phyloP scores from a whole-genome alignment of 2,329 filamentous ascomycete species.

The Pseudomassariella vexata region DNA sequence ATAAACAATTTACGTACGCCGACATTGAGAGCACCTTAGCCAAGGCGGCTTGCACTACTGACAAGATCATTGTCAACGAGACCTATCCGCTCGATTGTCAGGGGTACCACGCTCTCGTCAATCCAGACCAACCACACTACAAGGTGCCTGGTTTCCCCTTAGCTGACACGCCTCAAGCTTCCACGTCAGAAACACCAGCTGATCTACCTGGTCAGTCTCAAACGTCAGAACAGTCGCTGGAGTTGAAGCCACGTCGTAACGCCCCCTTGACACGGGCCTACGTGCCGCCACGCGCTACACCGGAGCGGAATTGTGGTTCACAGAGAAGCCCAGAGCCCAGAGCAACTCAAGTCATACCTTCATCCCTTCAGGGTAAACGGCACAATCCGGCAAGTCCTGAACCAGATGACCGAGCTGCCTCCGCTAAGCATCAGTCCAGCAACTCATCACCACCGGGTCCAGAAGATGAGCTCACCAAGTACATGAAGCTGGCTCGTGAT shows the following conservation, averaged over 20 bases:
- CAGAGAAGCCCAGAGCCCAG: conserved; percentile 9
- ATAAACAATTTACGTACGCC: conserved; percentile 58
- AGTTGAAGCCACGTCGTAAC: conserved; percentile 40
- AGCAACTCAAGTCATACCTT: not conserved
- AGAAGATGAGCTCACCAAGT: conserved; percentile 55
- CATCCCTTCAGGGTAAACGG: too few relatives aligned
- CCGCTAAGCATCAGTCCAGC: too few relatives aligned
- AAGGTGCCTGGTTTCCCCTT: conserved; percentile 43
- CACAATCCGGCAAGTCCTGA: too few relatives aligned
- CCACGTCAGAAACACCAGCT: too few relatives aligned
- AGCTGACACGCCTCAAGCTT: conserved; percentile 11
- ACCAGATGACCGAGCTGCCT: too few relatives aligned
- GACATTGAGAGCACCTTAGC: conserved; percentile 57
- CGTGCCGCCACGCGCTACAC: conserved; percentile 31
- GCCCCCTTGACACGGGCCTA: conserved; percentile 32
- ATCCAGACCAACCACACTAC: conserved; percentile 55
- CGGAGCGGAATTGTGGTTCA: conserved; percentile 27
- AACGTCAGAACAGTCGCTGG: conserved; percentile 30
- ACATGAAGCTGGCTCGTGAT: conserved; percentile 57
- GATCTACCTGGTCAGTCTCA: conserved; percentile 9
- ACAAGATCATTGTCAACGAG: conserved; percentile 59
- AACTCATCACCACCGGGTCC: too few relatives aligned
- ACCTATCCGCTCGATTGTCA: conserved; percentile 66
- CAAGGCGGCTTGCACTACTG: conserved; percentile 20
- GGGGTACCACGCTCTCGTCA: conserved; percentile 49